Evolutionary conservation across 1,284 basidiomycete genomes (phyloP).

Genomic region (Rhodotorula sp.): DNA sequence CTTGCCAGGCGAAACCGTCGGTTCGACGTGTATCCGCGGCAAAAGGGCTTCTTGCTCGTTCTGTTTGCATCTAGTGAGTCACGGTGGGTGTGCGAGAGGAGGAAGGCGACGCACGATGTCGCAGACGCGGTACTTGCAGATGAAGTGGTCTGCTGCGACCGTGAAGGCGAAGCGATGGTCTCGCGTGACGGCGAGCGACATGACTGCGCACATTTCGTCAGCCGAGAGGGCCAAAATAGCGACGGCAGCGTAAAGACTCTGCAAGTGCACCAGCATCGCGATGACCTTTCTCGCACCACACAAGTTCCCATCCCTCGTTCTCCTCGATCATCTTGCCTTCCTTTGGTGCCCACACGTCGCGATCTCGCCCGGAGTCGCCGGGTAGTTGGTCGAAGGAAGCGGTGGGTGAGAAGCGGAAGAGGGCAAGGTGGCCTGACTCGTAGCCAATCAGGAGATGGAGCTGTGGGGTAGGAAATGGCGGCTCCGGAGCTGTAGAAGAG

Average conservation of each 20-base stretch:
- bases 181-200: conserved; percentile 31
- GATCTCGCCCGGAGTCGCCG: too few relatives aligned
- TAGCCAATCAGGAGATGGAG: conserved; percentile 39
- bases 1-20: conserved; percentile 29
- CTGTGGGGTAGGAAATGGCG: too few relatives aligned
- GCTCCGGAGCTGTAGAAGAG: not conserved
- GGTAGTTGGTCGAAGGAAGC: not conserved
- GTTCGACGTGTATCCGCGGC: not conserved
- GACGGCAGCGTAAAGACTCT: not conserved
- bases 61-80: not conserved
- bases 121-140: conserved; percentile 35
- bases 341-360: not conserved
- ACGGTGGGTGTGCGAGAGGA: too few relatives aligned
- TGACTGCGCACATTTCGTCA: conserved; percentile 20
- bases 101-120: conserved; percentile 1
- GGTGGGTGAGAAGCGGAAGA: conserved; percentile 31
- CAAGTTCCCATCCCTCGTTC: conserved; percentile 37
- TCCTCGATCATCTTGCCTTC: conserved; percentile 15
- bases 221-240: not conserved
- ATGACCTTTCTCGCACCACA: conserved; percentile 39
- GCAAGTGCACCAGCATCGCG: conserved; percentile 42
- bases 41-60: conserved; percentile 8
- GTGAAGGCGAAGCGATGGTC: conserved; percentile 29
- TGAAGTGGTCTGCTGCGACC: conserved; percentile 39
- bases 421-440: conserved; percentile 40